Conservation (phyloP, 2,329 filamentous ascomycete genomes). For the Talaromyces pinophilus region DNA sequence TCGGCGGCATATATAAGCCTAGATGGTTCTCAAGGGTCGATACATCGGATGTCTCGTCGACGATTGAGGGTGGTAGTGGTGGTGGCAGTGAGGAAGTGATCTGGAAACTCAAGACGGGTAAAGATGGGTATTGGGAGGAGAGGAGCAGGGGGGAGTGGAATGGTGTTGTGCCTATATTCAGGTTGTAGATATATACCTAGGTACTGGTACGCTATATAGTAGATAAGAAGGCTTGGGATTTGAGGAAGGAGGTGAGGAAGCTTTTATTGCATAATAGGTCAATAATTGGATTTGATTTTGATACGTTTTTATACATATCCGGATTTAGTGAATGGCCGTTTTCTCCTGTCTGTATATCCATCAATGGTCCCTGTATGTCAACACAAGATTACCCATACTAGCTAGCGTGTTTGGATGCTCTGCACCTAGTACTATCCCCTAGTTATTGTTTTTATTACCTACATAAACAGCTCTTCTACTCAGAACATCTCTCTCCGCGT, state of each 20-base stretch:
- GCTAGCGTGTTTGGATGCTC: too few species aligned
- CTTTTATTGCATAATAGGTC: background rate
- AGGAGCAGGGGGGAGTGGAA: conserved; percentile 68
- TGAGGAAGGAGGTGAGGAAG: background rate
- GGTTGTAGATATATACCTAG: conserved; percentile 30
- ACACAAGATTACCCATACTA: too few species aligned
- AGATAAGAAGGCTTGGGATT: background rate
- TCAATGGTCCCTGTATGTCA: too few species aligned
- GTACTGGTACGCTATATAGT: background rate
- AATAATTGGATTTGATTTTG: background rate
- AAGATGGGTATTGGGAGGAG: conserved; percentile 93
- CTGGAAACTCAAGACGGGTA: conserved; percentile 73
- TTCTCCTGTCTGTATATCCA: background rate
- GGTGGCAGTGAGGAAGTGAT: conserved; percentile 46
- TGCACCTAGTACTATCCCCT: too few species aligned
- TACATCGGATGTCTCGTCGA: conserved; percentile 33
- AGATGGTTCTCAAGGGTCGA: conserved; percentile 77
- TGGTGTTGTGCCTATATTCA: conserved; percentile 58
- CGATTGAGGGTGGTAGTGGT: background rate
- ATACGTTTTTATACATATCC: background rate
- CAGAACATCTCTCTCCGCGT: too few species aligned
- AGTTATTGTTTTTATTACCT: too few species aligned
- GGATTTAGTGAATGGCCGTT: background rate
- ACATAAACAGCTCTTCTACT: too few species aligned
- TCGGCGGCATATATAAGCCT: conserved; percentile 70